phyloP scores from a whole-genome alignment of 257 asterid species.

The Echium plantagineum region DNA sequence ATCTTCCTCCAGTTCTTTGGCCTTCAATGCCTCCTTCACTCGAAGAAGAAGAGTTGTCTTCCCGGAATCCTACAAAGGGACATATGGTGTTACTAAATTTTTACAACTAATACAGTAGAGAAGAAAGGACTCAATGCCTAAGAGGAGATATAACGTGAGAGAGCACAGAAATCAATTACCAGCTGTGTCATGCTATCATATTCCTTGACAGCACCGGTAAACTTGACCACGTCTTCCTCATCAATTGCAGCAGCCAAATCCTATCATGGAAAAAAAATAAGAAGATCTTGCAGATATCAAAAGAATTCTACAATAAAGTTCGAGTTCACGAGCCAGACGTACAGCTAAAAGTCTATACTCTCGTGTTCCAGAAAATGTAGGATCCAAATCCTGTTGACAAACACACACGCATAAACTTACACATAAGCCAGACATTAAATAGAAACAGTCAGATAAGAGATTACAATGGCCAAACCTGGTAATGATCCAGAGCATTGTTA shows the following conservation, averaged over 20 bases:
- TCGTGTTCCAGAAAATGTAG: conserved; percentile 90
- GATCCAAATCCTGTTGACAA: conserved; percentile 75
- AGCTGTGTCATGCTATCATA: conserved; percentile 90
- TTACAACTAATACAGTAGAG: too few species aligned
- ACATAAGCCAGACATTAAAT: neutral
- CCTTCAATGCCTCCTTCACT: neutral
- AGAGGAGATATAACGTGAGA: neutral
- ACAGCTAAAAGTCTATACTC: conserved; percentile 74
- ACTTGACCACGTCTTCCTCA: conserved; percentile 90
- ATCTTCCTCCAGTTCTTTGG: neutral
- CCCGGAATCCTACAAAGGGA: neutral
- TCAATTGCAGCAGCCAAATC: conserved; percentile 79
- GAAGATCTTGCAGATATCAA: neutral
- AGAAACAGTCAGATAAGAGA: neutral
- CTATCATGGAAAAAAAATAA: conserved; percentile 19
- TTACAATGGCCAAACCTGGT: conserved; percentile 40
- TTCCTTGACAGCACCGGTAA: conserved; percentile 93
- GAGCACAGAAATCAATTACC: conserved; percentile 25
- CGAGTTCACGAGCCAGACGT: conserved; percentile 13
- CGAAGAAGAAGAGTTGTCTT: neutral
- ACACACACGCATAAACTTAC: neutral
- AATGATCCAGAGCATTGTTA: conserved; percentile 75
- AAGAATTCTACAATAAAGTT: neutral
- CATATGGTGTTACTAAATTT: neutral
- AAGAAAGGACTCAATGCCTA: neutral